These are phyloP conservation scores for Crithidia brevicula DNA, from an alignment of 208 protist species.

Conservation along the genomic window DNA sequence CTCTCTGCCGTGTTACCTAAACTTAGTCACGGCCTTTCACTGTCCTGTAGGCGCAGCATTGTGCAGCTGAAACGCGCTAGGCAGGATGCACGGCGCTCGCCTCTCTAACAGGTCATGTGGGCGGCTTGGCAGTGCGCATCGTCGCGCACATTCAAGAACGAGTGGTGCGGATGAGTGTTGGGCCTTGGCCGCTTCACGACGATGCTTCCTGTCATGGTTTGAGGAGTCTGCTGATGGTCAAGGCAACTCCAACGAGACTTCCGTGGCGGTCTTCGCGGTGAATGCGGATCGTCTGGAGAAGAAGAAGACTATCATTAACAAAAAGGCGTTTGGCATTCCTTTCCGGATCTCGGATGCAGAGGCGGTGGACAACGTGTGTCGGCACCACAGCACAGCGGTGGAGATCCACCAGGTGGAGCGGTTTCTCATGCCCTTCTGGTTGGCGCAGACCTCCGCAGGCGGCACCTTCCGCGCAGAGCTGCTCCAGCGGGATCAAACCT, in stretches of 20 bases:
- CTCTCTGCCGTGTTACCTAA: too few species aligned
- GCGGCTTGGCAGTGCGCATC: neutral
- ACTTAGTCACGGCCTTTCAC: too few species aligned
- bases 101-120: too few species aligned
- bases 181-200: neutral
- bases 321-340: constrained; percentile 79
- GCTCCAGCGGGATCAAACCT: constrained; percentile 78
- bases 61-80: too few species aligned
- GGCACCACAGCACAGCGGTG: constrained; percentile 73
- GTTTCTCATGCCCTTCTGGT: constrained; percentile 90
- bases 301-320: constrained; percentile 62
- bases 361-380: constrained; percentile 77
- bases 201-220: constrained; percentile 66
- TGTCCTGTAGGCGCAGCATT: too few species aligned
- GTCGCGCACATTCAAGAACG: too few species aligned
- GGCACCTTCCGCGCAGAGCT: constrained; percentile 82
- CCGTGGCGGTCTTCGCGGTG: constrained; percentile 66
- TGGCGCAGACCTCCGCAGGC: constrained; percentile 64
- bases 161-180: neutral
- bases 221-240: constrained; percentile 44
- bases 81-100: too few species aligned
- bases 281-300: constrained; percentile 69
- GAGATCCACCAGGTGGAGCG: constrained; percentile 70
- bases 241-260: constrained; percentile 26
- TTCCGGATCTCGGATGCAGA: constrained; percentile 81